Evolutionary conservation across 345 rosid genomes (phyloP).

Genomic region (Arabis hirsuta): DNA sequence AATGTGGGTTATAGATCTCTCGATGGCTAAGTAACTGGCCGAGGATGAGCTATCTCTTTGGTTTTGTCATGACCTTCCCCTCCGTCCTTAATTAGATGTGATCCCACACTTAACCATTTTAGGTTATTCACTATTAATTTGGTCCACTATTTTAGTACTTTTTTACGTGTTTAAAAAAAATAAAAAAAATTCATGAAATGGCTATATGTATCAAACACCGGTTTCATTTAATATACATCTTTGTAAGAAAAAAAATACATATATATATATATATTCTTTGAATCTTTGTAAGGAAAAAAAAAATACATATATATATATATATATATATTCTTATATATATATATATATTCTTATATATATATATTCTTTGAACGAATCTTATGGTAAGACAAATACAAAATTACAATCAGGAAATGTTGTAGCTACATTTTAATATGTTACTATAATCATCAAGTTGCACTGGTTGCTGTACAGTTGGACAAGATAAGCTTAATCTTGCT

Average conservation of each 20-base stretch:
- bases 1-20: no score
- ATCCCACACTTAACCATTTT: not conserved
- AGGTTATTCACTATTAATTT: not conserved
- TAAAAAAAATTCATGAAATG: not conserved
- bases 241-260: not conserved
- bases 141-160: not conserved
- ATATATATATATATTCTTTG: no score
- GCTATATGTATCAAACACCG: not conserved
- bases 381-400: slow-evolving; percentile 24
- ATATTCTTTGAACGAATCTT: not conserved
- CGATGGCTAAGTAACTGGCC: not conserved
- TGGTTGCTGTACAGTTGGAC: slow-evolving; percentile 19
- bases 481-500: slow-evolving; percentile 37
- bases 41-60: slow-evolving; percentile 9
- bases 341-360: not conserved
- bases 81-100: not conserved
- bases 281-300: no score
- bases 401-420: not conserved
- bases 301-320: not conserved
- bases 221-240: slow-evolving; percentile 1
- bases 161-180: no score
- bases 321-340: not conserved
- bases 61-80: not conserved
- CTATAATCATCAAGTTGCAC: slow-evolving; percentile 26
- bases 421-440: not conserved